Conservation (phyloP, 1,284 basidiomycete species). For the Xerocomus cyaneibrunnescens region DNA sequence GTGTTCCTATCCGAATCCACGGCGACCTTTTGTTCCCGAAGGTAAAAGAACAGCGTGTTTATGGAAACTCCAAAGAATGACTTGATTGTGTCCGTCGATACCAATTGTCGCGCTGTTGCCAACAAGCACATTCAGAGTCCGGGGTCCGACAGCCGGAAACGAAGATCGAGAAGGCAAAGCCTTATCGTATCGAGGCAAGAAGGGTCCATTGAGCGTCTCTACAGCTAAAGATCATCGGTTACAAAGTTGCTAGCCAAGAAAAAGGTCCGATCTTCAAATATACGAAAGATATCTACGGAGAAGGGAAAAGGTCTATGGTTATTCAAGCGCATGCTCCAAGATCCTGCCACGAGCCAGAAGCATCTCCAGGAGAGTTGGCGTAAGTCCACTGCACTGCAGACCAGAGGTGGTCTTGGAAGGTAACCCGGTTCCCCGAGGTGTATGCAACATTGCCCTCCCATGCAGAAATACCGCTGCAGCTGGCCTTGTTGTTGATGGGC, state of each 20-base stretch:
- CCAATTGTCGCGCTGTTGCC: neutral
- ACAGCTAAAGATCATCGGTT: too few relatives aligned
- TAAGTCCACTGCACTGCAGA: slow-evolving; percentile 26
- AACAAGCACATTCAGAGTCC: neutral
- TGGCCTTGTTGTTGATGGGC: slow-evolving; percentile 25
- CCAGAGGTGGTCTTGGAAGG: slow-evolving; percentile 22
- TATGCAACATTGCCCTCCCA: slow-evolving; percentile 22
- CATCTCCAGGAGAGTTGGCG: slow-evolving; percentile 24
- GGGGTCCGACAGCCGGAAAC: neutral
- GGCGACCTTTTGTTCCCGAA: slow-evolving; percentile 1
- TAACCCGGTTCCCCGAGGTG: slow-evolving; percentile 14
- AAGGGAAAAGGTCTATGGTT: too few relatives aligned
- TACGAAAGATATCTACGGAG: too few relatives aligned
- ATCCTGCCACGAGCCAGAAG: slow-evolving; percentile 30
- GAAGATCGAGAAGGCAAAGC: too few relatives aligned
- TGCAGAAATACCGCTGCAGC: slow-evolving; percentile 19
- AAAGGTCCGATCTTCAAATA: too few relatives aligned
- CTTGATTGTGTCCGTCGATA: neutral
- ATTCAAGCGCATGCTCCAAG: slow-evolving; percentile 19
- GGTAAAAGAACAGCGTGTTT: neutral
- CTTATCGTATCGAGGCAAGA: too few relatives aligned
- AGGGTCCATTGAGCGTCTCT: too few relatives aligned
- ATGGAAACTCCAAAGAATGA: slow-evolving; percentile 1
- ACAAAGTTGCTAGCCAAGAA: too few relatives aligned
- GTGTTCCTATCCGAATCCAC: neutral